phyloP scores from a whole-genome alignment of 208 protist genomes.

The Wallacemonas sp. region DNA sequence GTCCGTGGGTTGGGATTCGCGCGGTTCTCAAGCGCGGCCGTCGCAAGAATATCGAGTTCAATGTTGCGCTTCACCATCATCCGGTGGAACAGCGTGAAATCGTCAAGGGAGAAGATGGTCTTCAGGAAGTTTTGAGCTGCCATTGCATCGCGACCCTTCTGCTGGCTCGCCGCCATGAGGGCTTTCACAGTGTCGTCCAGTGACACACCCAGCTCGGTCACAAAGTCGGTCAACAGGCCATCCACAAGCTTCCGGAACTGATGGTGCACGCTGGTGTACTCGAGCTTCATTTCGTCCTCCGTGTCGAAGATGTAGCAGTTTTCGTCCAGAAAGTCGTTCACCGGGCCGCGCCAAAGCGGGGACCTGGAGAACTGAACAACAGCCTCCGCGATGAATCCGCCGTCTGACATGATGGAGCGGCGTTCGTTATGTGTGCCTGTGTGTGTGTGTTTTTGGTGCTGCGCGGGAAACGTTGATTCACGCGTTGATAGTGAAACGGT shows the following conservation, averaged over 20 bases:
- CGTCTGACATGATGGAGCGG: constrained; percentile 31
- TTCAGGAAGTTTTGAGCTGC: constrained; percentile 55
- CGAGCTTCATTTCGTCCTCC: constrained; percentile 88
- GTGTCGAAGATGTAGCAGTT: constrained; percentile 89
- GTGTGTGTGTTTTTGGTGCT: background rate
- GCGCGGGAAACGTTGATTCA: background rate
- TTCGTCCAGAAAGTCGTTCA: constrained; percentile 92
- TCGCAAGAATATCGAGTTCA: constrained; percentile 87
- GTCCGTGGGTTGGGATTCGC: background rate
- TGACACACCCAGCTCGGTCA: constrained; percentile 77
- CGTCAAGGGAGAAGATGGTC: constrained; percentile 81
- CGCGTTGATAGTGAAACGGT: too few relatives aligned
- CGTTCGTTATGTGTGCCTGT: background rate
- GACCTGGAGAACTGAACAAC: constrained; percentile 85
- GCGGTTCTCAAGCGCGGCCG: constrained; percentile 25
- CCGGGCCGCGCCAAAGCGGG: constrained; percentile 79
- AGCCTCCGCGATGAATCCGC: constrained; percentile 78
- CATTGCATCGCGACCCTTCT: constrained; percentile 17
- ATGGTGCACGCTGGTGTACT: constrained; percentile 85
- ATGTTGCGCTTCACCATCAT: constrained; percentile 93
- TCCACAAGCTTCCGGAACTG: constrained; percentile 85
- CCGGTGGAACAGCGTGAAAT: constrained; percentile 87
- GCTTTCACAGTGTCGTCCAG: constrained; percentile 53
- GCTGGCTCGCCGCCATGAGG: constrained; percentile 29
- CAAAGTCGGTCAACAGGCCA: constrained; percentile 72